Conservation (phyloP, 2,329 filamentous ascomycete species). For the Catunica adiposa region DNA sequence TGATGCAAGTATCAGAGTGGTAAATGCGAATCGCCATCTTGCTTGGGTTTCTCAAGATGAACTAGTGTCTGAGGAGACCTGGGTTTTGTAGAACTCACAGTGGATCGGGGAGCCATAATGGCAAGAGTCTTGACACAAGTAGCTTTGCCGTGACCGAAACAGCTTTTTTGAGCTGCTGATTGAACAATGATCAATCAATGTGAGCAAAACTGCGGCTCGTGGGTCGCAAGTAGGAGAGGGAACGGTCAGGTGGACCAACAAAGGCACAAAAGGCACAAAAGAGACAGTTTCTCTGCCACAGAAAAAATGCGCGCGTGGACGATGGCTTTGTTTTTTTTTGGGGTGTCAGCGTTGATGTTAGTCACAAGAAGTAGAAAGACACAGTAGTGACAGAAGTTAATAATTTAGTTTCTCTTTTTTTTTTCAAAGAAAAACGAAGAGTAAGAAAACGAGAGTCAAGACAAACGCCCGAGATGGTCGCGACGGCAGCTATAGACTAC, state of each 20-base stretch:
- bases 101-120: constrained; percentile 1
- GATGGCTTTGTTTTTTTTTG: not conserved
- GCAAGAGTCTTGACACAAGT: not conserved
- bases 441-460: not conserved
- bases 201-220: not conserved
- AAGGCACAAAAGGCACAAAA: not conserved
- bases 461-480: not conserved
- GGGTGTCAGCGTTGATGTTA: too few relatives aligned
- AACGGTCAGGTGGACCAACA: not conserved
- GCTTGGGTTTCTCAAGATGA: too few relatives aligned
- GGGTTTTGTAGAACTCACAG: not conserved
- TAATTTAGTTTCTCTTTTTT: not conserved
- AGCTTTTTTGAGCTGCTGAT: not conserved
- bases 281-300: not conserved
- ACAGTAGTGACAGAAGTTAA: not conserved
- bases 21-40: not conserved
- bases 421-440: not conserved
- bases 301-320: not conserved
- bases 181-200: not conserved
- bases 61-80: not conserved
- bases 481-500: not conserved
- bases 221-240: not conserved
- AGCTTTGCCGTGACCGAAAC: not conserved
- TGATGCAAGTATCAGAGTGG: not conserved
- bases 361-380: not conserved